A percentile compares a stretch with the other conserved stretches of the same genome.
Conservation (phyloP, 129 eudicot genomes). For the Ambrosia trifida region DNA sequence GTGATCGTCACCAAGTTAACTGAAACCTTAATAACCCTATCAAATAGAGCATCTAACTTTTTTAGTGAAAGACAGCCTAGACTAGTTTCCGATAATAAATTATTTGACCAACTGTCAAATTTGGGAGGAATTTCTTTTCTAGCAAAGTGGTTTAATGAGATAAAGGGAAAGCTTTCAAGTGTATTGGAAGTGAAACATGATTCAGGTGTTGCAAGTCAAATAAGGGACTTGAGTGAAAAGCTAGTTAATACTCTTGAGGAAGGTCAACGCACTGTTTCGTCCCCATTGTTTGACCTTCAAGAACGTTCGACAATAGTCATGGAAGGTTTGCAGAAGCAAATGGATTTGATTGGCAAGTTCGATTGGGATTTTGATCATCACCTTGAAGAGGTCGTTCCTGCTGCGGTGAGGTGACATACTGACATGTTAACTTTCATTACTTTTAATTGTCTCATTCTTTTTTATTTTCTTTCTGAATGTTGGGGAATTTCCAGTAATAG, state of each 20-base stretch:
- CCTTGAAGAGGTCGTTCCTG: slow-evolving; percentile 94
- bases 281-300: slow-evolving; percentile 72
- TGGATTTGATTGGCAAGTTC: slow-evolving; percentile 74
- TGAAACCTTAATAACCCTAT: slow-evolving; percentile 63
- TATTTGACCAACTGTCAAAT: slow-evolving; percentile 75
- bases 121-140: slow-evolving; percentile 61
- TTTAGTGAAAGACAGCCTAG: slow-evolving; percentile 74
- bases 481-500: no score
- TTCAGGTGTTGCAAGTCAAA: slow-evolving; percentile 64
- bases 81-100: slow-evolving; percentile 62
- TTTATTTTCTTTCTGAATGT: no score
- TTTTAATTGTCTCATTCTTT: neutral
- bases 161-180: slow-evolving; percentile 51
- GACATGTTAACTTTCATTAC: neutral
- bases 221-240: slow-evolving; percentile 71
- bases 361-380: slow-evolving; percentile 99
- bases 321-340: slow-evolving; percentile 88
- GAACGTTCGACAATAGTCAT: slow-evolving; percentile 64
- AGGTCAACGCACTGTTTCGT: slow-evolving; percentile 86
- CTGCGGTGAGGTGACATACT: slow-evolving; percentile 98
- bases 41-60: slow-evolving; percentile 80
- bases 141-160: slow-evolving; percentile 63
- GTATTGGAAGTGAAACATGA: slow-evolving; percentile 68
- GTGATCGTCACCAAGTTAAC: slow-evolving; percentile 59
- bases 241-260: slow-evolving; percentile 67